These are phyloP conservation scores for Phoenix roebelenii DNA, from an alignment of 176 grass and related monocot species.

Conservation along the genomic window DNA sequence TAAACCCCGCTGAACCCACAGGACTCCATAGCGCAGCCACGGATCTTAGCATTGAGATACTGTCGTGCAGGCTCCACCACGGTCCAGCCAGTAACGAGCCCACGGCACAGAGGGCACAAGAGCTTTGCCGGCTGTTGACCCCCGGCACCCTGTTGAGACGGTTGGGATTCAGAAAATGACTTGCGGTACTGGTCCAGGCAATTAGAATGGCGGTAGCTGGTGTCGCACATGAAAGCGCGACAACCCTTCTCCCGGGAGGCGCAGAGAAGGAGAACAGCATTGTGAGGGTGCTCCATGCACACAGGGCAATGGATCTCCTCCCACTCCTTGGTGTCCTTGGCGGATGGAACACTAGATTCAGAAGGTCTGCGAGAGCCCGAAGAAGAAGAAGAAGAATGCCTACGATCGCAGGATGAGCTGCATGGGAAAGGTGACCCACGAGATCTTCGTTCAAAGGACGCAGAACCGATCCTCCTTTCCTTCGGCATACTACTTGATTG, in stretches of 20 bases:
- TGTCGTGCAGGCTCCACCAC: slow-evolving; percentile 45
- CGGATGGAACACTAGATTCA: not conserved
- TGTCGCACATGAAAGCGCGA: slow-evolving; percentile 75
- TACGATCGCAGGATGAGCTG: slow-evolving; percentile 2
- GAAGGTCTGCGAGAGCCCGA: slow-evolving; percentile 16
- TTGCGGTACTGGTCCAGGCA: slow-evolving; percentile 73
- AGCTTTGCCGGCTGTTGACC: slow-evolving; percentile 29
- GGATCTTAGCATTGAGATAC: slow-evolving; percentile 55
- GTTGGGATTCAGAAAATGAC: slow-evolving; percentile 34
- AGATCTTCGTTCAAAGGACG: slow-evolving; percentile 20
- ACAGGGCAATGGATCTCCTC: slow-evolving; percentile 70
- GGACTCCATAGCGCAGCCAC: slow-evolving; percentile 57
- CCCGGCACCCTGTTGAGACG: slow-evolving; percentile 9
- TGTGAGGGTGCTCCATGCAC: slow-evolving; percentile 95
- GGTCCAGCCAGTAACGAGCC: slow-evolving; percentile 45
- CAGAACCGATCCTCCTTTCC: slow-evolving; percentile 44
- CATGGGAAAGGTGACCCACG: slow-evolving; percentile 28
- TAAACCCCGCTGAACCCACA: slow-evolving; percentile 63
- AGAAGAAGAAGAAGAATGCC: slow-evolving; percentile 7
- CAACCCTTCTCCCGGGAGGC: slow-evolving; percentile 68
- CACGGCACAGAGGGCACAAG: slow-evolving; percentile 58
- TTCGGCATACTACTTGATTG: slow-evolving; percentile 48
- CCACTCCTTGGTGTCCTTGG: slow-evolving; percentile 50
- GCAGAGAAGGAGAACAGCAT: slow-evolving; percentile 64
- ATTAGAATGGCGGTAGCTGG: slow-evolving; percentile 61